Conservation (phyloP, 257 asterid species). For the Verbascum thapsus region DNA sequence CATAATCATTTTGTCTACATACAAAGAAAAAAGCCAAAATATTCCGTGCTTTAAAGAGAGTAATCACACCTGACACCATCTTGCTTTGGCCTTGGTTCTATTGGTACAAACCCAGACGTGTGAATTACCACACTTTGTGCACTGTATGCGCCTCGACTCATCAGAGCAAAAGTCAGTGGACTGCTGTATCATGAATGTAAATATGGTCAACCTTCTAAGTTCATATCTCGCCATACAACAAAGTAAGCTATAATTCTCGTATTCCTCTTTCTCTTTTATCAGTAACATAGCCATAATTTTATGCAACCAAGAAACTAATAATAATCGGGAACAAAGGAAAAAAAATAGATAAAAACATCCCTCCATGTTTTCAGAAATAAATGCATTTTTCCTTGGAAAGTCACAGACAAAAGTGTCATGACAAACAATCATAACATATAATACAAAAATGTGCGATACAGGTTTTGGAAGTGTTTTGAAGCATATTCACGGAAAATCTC, state of each 20-base stretch:
- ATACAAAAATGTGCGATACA: too few relatives aligned
- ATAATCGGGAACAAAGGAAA: conserved; percentile 14
- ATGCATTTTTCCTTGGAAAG: too few relatives aligned
- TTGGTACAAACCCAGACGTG: conserved; percentile 97
- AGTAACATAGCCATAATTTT: not conserved
- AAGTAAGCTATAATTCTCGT: conserved; percentile 6
- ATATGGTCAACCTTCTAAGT: conserved; percentile 17
- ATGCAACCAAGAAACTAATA: conserved; percentile 3
- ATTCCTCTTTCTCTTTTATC: not conserved
- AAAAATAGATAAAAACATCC: conserved; percentile 13
- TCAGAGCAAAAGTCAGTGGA: conserved; percentile 76
- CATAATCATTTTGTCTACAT: conserved; percentile 23
- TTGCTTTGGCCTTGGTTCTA: conserved; percentile 86
- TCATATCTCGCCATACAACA: conserved; percentile 3
- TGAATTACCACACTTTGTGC: conserved; percentile 95
- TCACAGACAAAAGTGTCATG: too few relatives aligned
- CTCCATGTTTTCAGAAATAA: too few relatives aligned
- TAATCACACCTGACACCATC: conserved; percentile 96
- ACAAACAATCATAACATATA: too few relatives aligned
- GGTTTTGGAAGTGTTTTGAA: too few relatives aligned
- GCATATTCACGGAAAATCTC: too few relatives aligned
- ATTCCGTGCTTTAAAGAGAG: conserved; percentile 14
- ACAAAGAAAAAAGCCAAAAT: conserved; percentile 4
- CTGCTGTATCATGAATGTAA: conserved; percentile 50
- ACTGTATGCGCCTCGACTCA: conserved; percentile 94